Percentiles rank a stretch among this genome's conserved stretches.
Evolutionary conservation across 768 basidiomycete species (phyloP).

Genomic region (Lentinula sp.): DNA sequence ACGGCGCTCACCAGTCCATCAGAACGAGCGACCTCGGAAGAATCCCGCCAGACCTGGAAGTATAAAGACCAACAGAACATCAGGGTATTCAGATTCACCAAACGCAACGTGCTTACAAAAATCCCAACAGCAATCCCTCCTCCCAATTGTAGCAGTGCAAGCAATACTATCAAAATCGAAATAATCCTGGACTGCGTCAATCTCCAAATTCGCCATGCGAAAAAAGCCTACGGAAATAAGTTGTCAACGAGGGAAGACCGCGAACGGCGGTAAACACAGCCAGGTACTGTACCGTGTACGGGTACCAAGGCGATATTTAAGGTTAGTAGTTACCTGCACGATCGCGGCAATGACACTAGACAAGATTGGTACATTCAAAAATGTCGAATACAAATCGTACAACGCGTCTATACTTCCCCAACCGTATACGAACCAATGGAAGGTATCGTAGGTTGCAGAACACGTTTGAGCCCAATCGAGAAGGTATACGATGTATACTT

Average conservation of each 20-base stretch:
- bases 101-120: neutral
- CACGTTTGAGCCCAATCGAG: slow-evolving; percentile 15
- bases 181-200: slow-evolving; percentile 7
- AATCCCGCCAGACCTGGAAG: neutral
- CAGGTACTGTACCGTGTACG: no score
- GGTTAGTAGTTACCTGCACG: slow-evolving; percentile 10
- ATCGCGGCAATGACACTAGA: slow-evolving; percentile 12
- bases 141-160: slow-evolving; percentile 12
- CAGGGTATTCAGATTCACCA: neutral
- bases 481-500: slow-evolving; percentile 12
- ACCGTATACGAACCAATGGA: slow-evolving; percentile 17
- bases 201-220: slow-evolving; percentile 14
- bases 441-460: slow-evolving; percentile 14
- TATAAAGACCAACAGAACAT: neutral
- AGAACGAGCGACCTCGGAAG: slow-evolving; percentile 1
- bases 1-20: slow-evolving; percentile 6
- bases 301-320: no score
- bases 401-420: slow-evolving; percentile 10
- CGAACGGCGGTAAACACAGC: no score
- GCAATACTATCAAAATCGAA: slow-evolving; percentile 2
- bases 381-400: slow-evolving; percentile 6
- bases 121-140: slow-evolving; percentile 8
- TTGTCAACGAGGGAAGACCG: no score
- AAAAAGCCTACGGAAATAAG: slow-evolving; percentile 9
- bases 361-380: slow-evolving; percentile 14